Evolutionary conservation across 75 land plant genomes (phyloP), one percentile per base, ranked within the genome.

Genomic region (Sequoia sempervirens): DNA sequence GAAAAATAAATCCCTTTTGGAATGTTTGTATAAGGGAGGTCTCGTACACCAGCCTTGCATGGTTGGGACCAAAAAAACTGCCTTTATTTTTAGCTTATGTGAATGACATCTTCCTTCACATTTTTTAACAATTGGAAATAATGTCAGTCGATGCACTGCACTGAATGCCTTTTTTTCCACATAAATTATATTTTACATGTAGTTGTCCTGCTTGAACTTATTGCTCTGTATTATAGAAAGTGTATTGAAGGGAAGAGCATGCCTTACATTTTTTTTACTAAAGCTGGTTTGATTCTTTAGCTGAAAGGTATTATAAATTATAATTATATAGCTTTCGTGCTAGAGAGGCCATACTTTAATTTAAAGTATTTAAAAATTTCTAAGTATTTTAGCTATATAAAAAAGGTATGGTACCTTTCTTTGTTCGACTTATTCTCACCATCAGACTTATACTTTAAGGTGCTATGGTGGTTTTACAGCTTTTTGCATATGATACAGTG

Each of bases 401-500:
- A 66, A 66, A 8, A 26, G 18, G 70, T 28, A 28, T 66, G 70
- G 4, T 66, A n/a, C 4, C n/a, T 75, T 18, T 75, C 45, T 23
- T 75, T 75, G n/a, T 75, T 75, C 41, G n/a, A 17, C 26, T 75
- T 20, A 41, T 17, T 43, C 80, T 45, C 50, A 45, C 46, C 14
- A 4, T 45, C 50, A 78, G 46, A 43, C 50, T 45, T n/a, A 40
- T 78, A 26, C 30, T 10, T 43, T 23, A n/a, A 45, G 32, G 30
- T 78, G 43, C 41, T 26, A 23, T 78, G 50, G 50, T 45, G 46
- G 58, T 83, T 73, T 81, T 90, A 86, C 92, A 97, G 99, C 86
- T 97, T 34, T 93, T 97, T 91, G 98, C 94, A 75, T 97, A 90
- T 85, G 99, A 97, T 53, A 94, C 98, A 36, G 93, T 94, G 64